Evolutionary conservation across 371 early-diverging fungal species (phyloP), one percentile per base, ranked within the genome.

Genomic region (Rhizomucor miehei): DNA sequence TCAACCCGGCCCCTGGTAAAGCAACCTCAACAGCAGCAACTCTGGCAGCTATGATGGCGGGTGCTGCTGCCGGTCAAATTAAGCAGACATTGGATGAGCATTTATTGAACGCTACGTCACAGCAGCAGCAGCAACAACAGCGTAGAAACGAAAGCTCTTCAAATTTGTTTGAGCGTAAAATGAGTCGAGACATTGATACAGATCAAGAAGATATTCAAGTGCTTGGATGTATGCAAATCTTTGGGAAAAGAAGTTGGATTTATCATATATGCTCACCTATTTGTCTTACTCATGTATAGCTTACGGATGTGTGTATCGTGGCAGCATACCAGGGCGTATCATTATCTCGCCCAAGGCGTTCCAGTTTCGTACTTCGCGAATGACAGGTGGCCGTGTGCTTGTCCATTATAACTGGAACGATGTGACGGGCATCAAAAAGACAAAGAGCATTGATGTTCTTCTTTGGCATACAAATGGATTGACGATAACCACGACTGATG

Each of bases 391-490:
- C n/a, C 59, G 54, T 17, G 35, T 65, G 5, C 57, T 73, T 11
- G 70, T 73, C 5, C 65, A 67, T 23, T 69, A 65, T 51, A 58
- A 59, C 2, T 65, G 57, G 56, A 21, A 37, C 23, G 73, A 73
- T 57, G 60, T 73, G 43, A 46, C 65, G 12, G 67, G 73, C 10
- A 63, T 73, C 8, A 59, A 65, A 25, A 68, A 74, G 49, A 62
- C 69, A 25, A 74, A 71, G 52, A 65, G 65, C 40, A 62, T 64
- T 20, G 57, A 74, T 37, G 39, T 74, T 8, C 20, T 71, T 10
- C 59, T 74, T 8, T 70, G 69, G 69, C 71, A 71, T 48, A 56
- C 71, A 0, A 63, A 60, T 29, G 75, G 71, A 10, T 56, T 74
- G 25, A 66, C 64, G 34, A 48, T 74, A 11, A 59, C 59, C 3